Evolutionary conservation across 2,329 filamentous ascomycete genomes (phyloP), one percentile per base, ranked within the genome.

Genomic region (Colletotrichum sp.): DNA sequence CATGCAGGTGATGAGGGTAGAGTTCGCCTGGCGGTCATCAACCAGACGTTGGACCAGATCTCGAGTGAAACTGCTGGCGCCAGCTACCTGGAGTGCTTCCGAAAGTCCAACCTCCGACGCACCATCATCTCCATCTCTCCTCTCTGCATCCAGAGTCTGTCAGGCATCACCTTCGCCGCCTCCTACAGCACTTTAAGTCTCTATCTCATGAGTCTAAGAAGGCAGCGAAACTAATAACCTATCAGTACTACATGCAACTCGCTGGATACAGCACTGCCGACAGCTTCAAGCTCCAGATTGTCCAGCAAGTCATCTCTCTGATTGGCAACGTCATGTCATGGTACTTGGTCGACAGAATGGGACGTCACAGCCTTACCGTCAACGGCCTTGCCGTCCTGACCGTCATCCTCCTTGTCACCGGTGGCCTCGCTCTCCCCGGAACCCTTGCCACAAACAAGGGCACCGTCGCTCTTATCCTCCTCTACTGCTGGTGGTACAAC

Each of bases 11-110:
- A 80, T 5, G 76, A 82, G 7, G 82, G 81, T 16, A 71, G 80
- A 8, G 80, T 82, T 39, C 78, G 83, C 15, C 79, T 84, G 5
- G 78, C 82, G 9, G 78, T 72, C 12, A 82, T 82, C 30, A 78
- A 80, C 52, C 77, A 78, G 39, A 86, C 84, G 0, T 79, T 86
- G 8, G 80, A 85, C 28, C 75, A 74, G 65, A 66, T 74, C 27
- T 44, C 63, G 12, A 48, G 61, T 16, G 84, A 87, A 75, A 85
- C 83, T 0, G 82, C 83, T 36, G 83, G 85, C 6, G 82, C 79
- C 4, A 84, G 82, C 1, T 86, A 86, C 68, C 36, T 83, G 8
- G 86, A 87, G 70, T 86, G 85, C 77, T 87, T 87, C 81, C 82
- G 82, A 6, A 80, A 79, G 63, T 81, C 81, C 2, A 86, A 87